Conservation (phyloP, 441 rosid species). For the Syzygium malaccense region DNA sequence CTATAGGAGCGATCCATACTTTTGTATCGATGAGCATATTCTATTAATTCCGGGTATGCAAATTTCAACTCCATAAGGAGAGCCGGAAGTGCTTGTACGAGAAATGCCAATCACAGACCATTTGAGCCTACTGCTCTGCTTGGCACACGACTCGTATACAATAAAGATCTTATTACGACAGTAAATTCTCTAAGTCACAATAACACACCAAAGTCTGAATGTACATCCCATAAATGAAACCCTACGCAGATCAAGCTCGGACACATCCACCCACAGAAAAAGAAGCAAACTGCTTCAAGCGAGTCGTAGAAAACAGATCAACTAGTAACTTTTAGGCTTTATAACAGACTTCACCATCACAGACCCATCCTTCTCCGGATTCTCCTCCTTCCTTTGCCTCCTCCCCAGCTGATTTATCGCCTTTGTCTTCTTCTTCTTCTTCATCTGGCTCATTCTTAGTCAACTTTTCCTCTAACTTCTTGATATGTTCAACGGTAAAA, state of each 20-base stretch:
- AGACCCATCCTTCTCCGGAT: constrained; percentile 41
- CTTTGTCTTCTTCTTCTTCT: not conserved
- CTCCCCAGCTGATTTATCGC: not conserved
- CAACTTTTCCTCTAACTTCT: constrained; percentile 27
- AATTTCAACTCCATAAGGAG: not conserved
- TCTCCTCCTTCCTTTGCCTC: constrained; percentile 8
- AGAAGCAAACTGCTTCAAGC: not conserved
- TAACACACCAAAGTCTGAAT: not conserved
- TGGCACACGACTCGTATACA: not conserved
- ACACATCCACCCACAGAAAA: not conserved
- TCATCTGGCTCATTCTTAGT: not conserved
- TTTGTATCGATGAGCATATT: not conserved
- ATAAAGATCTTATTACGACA: not conserved
- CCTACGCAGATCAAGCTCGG: not conserved
- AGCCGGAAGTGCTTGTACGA: not conserved
- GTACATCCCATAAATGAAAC: not conserved
- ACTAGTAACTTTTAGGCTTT: constrained; percentile 6
- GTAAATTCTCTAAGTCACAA: not conserved
- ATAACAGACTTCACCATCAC: constrained; percentile 51
- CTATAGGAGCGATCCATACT: not conserved
- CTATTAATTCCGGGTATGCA: not conserved
- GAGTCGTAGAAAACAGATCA: not conserved
- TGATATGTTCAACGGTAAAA: constrained; percentile 46
- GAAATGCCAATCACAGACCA: not conserved
- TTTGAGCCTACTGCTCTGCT: not conserved